Evolutionary conservation across 2,329 filamentous ascomycete species (phyloP).

Genomic region (Basipetospora sp.): DNA sequence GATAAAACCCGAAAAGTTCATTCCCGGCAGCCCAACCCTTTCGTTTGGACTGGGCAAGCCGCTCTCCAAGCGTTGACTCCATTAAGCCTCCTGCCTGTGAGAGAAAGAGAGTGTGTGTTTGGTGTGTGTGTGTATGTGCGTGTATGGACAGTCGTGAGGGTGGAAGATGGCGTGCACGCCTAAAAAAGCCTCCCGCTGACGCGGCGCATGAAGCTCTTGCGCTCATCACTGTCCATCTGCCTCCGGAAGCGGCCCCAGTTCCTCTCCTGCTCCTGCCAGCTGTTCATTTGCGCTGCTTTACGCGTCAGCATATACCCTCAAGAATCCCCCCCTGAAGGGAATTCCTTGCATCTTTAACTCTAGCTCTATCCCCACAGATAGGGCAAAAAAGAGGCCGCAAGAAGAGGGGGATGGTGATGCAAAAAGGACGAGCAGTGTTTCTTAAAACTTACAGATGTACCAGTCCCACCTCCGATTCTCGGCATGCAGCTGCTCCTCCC

Average conservation of each 20-base stretch:
- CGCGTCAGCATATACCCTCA: no score
- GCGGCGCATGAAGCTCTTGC: constrained; percentile 8
- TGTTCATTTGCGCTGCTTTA: constrained; percentile 32
- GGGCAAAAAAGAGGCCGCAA: constrained; percentile 8
- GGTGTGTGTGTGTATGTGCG: no score
- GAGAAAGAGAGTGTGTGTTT: no score
- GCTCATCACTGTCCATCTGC: constrained; percentile 17
- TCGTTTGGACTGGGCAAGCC: no score
- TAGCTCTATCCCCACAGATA: constrained; percentile 31
- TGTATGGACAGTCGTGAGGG: no score
- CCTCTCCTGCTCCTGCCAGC: constrained; percentile 35
- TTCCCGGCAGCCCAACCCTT: no score
- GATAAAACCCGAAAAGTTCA: no score
- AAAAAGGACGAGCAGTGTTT: not conserved
- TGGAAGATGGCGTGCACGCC: no score
- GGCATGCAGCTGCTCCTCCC: constrained; percentile 37
- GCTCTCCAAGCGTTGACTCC: no score
- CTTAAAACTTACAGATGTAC: constrained; percentile 43
- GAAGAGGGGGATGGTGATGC: not conserved
- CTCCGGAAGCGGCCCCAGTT: constrained; percentile 30
- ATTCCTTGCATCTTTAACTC: no score
- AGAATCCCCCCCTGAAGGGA: no score
- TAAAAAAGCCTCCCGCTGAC: constrained; percentile 5
- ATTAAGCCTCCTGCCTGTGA: no score
- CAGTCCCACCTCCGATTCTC: constrained; percentile 49